phyloP scores from a whole-genome alignment of 257 asterid genomes.

The Nicotiana noctiflora region DNA sequence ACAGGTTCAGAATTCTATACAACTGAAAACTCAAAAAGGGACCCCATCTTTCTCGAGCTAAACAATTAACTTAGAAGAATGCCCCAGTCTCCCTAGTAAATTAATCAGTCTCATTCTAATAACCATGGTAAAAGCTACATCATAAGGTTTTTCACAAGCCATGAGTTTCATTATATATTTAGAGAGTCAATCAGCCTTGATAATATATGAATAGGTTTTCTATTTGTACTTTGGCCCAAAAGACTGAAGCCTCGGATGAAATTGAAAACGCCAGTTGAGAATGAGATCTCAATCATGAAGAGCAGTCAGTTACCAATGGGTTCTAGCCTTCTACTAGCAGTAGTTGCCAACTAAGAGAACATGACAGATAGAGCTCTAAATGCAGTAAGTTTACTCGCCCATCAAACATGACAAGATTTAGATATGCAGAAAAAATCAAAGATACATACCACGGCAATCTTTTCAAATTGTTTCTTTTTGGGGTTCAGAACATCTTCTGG shows the following conservation, averaged over 20 bases:
- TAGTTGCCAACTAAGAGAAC: too few species aligned
- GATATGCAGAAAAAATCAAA: neutral
- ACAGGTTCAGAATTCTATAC: neutral
- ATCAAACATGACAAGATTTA: neutral
- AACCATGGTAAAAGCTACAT: neutral
- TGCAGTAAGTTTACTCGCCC: neutral
- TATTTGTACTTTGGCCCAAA: too few species aligned
- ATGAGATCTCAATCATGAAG: too few species aligned
- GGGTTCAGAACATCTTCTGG: constrained; percentile 94
- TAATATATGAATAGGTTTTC: too few species aligned
- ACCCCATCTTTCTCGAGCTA: neutral
- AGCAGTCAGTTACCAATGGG: too few species aligned
- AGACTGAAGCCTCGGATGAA: too few species aligned
- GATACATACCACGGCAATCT: constrained; percentile 68
- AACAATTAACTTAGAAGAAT: neutral
- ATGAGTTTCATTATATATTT: neutral
- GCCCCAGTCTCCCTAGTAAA: neutral
- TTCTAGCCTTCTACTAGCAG: too few species aligned
- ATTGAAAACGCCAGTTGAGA: too few species aligned
- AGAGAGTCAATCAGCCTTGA: neutral
- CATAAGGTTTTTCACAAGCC: neutral
- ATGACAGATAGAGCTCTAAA: neutral
- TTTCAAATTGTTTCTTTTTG: constrained; percentile 94
- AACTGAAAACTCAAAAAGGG: neutral
- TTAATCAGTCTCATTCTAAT: neutral